Evolutionary conservation across 331 rosid species (phyloP), one percentile per base, ranked within the genome.

Genomic region (Stylosanthes scabra): DNA sequence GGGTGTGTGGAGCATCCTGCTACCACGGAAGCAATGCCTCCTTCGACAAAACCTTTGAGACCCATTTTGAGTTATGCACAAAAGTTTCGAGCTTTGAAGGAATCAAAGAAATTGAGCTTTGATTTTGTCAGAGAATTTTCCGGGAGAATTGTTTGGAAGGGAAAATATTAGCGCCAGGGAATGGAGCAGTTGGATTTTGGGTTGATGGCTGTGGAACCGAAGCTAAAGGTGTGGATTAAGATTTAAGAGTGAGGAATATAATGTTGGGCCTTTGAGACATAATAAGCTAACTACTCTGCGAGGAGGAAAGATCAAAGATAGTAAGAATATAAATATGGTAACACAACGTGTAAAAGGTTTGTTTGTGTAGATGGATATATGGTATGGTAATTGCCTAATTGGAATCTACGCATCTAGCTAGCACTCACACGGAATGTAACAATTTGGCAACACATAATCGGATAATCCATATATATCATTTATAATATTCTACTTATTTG

Each of bases 1-100:
- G 92, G 97, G 73, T 91, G 97, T 46, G 95, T 88, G 40, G 89
- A 59, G 61, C 86, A 87, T 1, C 97, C 97, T 1, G 97, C 97
- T 2, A 91, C 59, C 1, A 91, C 50, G 46, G 97, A 91, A 15
- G 97, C 94, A 5, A 91, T 87, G 71, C 97, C 97, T 82, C 97
- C 95, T 72, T 91, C 95, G 3, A 87, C 89, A 41, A 91, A 91
- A 52, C 92, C 97, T 52, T 88, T 88, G 29, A 87, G 31, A 70
- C 88, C 89, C 97, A 91, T 91, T 28, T 68, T 1, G 70, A 27
- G 42, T 59, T 45, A 57, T 59, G 73, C 5, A 68, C 34, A 13
- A 50, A 84, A 50, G 57, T 20, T 47, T 44, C 3, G 0, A 13
- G 7, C 11, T 76, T 59, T 37, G 45, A 9, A 68, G 6, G 65